A percentile compares a stretch with the other conserved stretches of the same genome.
These are phyloP conservation scores for Herpotrichia juniperi DNA, from an alignment of 2,329 filamentous ascomycete species.

Conservation along the genomic window DNA sequence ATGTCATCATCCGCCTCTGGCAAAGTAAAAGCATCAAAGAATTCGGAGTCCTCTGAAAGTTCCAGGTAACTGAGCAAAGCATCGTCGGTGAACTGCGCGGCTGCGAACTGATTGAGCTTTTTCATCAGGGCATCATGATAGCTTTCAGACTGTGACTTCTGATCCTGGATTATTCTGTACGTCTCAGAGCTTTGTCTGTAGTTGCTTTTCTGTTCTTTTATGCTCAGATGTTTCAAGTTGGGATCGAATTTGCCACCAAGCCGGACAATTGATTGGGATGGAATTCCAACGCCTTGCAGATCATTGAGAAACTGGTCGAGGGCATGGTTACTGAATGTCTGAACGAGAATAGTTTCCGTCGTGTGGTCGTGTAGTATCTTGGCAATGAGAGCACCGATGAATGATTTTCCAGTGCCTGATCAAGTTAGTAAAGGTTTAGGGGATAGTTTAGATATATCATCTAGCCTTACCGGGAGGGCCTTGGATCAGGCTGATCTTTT, in stretches of 20 bases:
- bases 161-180: slow-evolving; percentile 51
- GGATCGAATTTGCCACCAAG: slow-evolving; percentile 65
- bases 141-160: slow-evolving; percentile 46
- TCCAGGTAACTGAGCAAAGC: slow-evolving; percentile 56
- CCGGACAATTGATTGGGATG: slow-evolving; percentile 59
- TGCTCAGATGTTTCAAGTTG: slow-evolving; percentile 55
- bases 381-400: slow-evolving; percentile 69
- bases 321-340: slow-evolving; percentile 69
- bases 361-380: slow-evolving; percentile 61
- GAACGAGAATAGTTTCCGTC: slow-evolving; percentile 62
- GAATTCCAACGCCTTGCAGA: slow-evolving; percentile 64
- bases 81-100: slow-evolving; percentile 7
- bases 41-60: slow-evolving; percentile 60
- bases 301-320: slow-evolving; percentile 63
- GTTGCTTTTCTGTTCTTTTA: slow-evolving; percentile 50
- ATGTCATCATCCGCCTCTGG: slow-evolving; percentile 57
- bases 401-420: slow-evolving; percentile 75
- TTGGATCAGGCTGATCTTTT: slow-evolving; percentile 67
- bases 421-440: slow-evolving; percentile 10
- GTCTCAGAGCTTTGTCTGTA: slow-evolving; percentile 41
- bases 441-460: background rate
- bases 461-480: slow-evolving; percentile 69
- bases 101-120: slow-evolving; percentile 7
- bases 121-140: slow-evolving; percentile 29
- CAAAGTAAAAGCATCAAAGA: slow-evolving; percentile 63